These are phyloP conservation scores for Triadica sebifera DNA, from an alignment of 345 rosid genomes.

Conservation along the genomic window DNA sequence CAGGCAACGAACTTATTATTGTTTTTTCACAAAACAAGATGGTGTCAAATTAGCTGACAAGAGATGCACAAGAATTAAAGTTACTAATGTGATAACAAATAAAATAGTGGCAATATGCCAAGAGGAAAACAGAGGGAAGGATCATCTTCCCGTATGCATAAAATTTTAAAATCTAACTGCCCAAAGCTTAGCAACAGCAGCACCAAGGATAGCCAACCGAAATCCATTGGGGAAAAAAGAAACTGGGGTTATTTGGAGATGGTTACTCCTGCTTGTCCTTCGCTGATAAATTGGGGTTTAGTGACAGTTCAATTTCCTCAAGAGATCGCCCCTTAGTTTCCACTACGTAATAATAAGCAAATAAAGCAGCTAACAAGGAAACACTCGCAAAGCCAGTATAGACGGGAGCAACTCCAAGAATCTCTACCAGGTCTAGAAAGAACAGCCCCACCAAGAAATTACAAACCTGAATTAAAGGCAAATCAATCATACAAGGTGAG, in stretches of 20 bases:
- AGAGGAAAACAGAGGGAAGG: no score
- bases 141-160: no score
- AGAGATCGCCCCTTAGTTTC: constrained; percentile 81
- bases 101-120: no score
- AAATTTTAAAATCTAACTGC: no score
- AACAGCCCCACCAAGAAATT: constrained; percentile 77
- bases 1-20: no score
- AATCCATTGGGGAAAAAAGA: no score
- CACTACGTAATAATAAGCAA: constrained; percentile 47
- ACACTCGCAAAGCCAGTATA: constrained; percentile 58
- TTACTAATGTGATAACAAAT: no score
- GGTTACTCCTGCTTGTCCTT: constrained; percentile 16
- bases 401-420: constrained; percentile 54
- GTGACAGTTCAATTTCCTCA: constrained; percentile 70
- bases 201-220: background rate
- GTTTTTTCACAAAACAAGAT: no score
- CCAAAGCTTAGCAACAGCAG: background rate
- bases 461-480: constrained; percentile 48
- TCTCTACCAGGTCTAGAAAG: constrained; percentile 63
- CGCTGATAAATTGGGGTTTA: constrained; percentile 32
- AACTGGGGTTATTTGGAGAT: no score
- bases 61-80: no score
- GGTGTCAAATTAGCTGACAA: no score
- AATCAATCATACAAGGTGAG: background rate
- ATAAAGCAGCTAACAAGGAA: constrained; percentile 59